Evolutionary conservation across 768 basidiomycete species (phyloP).

Genomic region (Amanita polypyramis): DNA sequence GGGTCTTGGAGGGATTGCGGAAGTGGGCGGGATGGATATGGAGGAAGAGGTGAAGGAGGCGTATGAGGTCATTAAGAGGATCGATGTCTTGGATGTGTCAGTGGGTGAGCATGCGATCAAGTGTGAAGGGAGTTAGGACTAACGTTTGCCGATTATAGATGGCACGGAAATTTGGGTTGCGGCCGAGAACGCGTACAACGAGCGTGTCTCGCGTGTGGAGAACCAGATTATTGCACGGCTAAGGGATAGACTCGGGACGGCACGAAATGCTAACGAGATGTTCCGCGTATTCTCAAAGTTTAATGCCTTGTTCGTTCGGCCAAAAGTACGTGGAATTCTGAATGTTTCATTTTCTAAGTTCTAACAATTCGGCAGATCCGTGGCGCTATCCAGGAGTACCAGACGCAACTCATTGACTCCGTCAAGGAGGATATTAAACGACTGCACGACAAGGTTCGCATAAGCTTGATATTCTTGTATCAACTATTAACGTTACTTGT

Average conservation of each 20-base stretch:
- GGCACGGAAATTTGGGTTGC: constrained; percentile 97
- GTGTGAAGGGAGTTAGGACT: not conserved
- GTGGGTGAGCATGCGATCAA: constrained; percentile 42
- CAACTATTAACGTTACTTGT: not conserved
- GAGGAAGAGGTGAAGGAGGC: constrained; percentile 94
- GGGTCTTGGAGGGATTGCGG: constrained; percentile 53
- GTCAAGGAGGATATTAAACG: constrained; percentile 98
- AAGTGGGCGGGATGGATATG: constrained; percentile 92
- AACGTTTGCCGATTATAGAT: constrained; percentile 35
- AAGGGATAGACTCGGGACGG: constrained; percentile 86
- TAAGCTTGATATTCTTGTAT: not conserved
- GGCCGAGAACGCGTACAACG: constrained; percentile 96
- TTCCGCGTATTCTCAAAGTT: constrained; percentile 98
- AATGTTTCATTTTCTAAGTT: not conserved
- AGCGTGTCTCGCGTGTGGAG: constrained; percentile 93
- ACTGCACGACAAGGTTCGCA: constrained; percentile 76
- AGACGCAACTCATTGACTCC: constrained; percentile 96
- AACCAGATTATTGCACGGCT: constrained; percentile 96
- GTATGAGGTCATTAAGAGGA: constrained; percentile 94
- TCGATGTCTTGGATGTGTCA: constrained; percentile 92
- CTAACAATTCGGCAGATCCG: constrained; percentile 50
- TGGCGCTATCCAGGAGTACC: constrained; percentile 98
- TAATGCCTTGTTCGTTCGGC: constrained; percentile 92
- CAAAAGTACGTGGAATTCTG: constrained; percentile 55
- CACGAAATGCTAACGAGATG: constrained; percentile 98